Base-by-base conservation (phyloP, 2,329 filamentous ascomycete genomes). In the Sporothrix pseudoabietina region DNA sequence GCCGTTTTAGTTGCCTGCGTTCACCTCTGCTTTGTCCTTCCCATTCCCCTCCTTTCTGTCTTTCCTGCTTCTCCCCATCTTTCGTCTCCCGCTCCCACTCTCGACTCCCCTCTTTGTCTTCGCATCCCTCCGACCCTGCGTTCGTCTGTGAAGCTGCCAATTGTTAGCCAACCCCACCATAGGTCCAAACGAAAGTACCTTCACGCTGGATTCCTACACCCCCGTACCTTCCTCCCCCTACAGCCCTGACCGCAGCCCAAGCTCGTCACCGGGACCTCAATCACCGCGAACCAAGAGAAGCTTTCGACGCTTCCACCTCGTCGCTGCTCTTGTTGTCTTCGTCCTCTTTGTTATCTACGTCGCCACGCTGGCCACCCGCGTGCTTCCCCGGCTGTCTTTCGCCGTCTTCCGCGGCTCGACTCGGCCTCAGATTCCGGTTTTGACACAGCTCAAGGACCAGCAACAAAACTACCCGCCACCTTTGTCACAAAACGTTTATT, bases 341-440 rank as follows among this genome's bases (percentile, higher is more conserved):
- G 76, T 89, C 77, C 81, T 91, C 79, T 85, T 92, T 80, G 78
- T 88, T 79, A 81, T 82, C 75, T 81, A 86, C 71, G 79, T 84
- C 82, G 83, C 87, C 87, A 91, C 87, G 79, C 89, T 93, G 91
- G 90, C 91, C 85, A 84, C 87, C 79, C 85, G 89, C 80, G 83
- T 87, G 77, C 81, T 86, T 79, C 82, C 85, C 76, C 88, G 91
- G 78, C 83, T 92, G 77, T 84, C 75, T 30, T 65, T 84, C 75
- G 85, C 85, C 72, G 80, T 91, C 77, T 84, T 89, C 74, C 84
- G 83, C 78, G 88, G 90, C 77, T 71, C 35, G 35, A 41, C 44
- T 35, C 70, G 57, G 47, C 72, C 71, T 74, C 69, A 30, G 47
- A 71, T 74, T 9, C 61, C 73, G 22, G 70, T 75, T 44, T 61